Evolutionary conservation across 2,329 filamentous ascomycete genomes (phyloP).

Genomic region (Aureobasidium sp.): DNA sequence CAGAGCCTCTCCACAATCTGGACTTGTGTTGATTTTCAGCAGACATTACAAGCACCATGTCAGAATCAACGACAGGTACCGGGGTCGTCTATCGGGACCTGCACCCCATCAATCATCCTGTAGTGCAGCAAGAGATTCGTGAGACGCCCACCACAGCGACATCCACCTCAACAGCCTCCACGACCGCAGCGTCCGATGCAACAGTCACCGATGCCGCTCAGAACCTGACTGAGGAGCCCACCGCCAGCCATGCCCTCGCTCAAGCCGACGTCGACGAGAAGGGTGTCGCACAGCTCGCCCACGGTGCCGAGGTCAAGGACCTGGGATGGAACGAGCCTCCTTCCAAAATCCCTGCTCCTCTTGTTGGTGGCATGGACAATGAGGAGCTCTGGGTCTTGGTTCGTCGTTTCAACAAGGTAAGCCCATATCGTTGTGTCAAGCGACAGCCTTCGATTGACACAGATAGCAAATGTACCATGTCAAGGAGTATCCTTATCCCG

Average conservation of each 20-base stretch:
- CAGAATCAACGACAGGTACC: background rate
- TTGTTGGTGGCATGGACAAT: conserved; percentile 63
- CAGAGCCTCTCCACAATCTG: background rate
- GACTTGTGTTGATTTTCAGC: background rate
- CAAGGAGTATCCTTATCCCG: conserved; percentile 55
- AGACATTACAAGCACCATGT: background rate
- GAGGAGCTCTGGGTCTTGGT: conserved; percentile 68
- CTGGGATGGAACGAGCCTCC: conserved; percentile 63
- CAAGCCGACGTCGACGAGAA: conserved; percentile 37
- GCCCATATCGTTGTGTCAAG: background rate
- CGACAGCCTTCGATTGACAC: background rate
- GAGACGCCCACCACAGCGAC: background rate
- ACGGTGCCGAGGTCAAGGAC: conserved; percentile 52
- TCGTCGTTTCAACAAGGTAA: conserved; percentile 65
- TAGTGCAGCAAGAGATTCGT: background rate
- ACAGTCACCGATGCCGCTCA: conserved; percentile 16
- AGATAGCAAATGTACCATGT: conserved; percentile 60
- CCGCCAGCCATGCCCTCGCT: conserved; percentile 42
- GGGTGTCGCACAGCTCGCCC: conserved; percentile 38
- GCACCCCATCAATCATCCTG: background rate
- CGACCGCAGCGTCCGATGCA: background rate
- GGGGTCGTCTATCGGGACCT: conserved; percentile 9
- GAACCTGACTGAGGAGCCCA: conserved; percentile 36
- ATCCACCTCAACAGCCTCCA: too few species aligned
- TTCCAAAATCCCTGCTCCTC: conserved; percentile 48